Evolutionary conservation across 805 yeast genomes (phyloP), one percentile per base, ranked within the genome.

Genomic region (Teunomyces kruisii): DNA sequence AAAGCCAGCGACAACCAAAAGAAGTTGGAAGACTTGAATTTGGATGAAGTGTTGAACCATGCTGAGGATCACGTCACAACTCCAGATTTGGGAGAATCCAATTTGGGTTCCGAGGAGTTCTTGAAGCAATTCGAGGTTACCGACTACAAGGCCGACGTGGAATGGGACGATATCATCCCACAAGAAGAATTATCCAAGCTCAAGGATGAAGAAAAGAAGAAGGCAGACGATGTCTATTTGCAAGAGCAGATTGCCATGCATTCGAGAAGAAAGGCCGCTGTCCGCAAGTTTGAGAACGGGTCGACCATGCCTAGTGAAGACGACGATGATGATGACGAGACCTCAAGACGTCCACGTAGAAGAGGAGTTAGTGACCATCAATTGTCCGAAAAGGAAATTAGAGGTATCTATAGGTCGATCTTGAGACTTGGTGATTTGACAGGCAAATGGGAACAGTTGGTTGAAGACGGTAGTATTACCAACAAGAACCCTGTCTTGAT

Each of bases 101-200:
- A 94, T 58, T 75, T 94, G 44, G 99, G 99, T 48, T 96, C 98
- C 46, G 99, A 94, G 65, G 99, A 94, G 68, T 94, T 94, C 61
- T 76, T 94, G 68, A 89, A 83, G 59, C 99, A 94, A 68, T 94
- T 94, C 64, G 99, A 94, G 67, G 99, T 94, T 43, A 94, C 99
- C 0, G 99, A 94, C 63, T 95, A 91, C 65, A 94, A 94, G 70
- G 98, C 99, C 0, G 97, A 92, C 64, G 90, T 92, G 49, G 95
- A 90, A 52, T 94, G 99, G 99, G 98, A 94, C 70, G 99, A 94
- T 65, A 94, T 94, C 55, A 94, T 94, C 57, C 99, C 99, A 0
- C 91, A 88, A 52, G 96, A 88, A 37, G 99, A 94, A 64, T 74
- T 95, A 51, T 78, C 82, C 48, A 88, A 86, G 62, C 75, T 94